Conservation (phyloP, 2,329 filamentous ascomycete genomes). For the Aspergillus chevalieri region DNA sequence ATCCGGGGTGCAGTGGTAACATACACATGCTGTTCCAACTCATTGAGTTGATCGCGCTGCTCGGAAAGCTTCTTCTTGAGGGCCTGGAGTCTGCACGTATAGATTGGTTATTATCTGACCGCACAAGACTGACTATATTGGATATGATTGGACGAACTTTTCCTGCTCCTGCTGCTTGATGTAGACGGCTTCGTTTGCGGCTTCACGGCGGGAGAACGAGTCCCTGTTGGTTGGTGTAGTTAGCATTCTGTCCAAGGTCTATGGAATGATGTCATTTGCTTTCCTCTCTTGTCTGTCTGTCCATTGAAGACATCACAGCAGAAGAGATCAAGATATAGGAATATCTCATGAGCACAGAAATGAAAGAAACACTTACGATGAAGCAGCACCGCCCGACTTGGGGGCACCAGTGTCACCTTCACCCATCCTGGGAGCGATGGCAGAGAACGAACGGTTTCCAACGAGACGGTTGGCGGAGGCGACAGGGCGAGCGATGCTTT, state of each 20-base stretch:
- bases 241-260: slow-evolving; percentile 6
- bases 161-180: slow-evolving; percentile 83
- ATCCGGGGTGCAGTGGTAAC: slow-evolving; percentile 20
- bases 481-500: slow-evolving; percentile 52
- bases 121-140: background rate
- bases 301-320: too few relatives aligned
- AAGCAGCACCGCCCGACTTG: slow-evolving; percentile 28
- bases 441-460: slow-evolving; percentile 55
- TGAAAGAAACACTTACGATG: slow-evolving; percentile 28
- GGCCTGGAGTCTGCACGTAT: slow-evolving; percentile 52
- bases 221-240: slow-evolving; percentile 53
- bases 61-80: slow-evolving; percentile 64
- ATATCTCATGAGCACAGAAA: background rate
- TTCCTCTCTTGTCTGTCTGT: background rate
- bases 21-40: slow-evolving; percentile 82
- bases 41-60: slow-evolving; percentile 76
- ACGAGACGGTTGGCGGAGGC: slow-evolving; percentile 49
- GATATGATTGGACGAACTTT: slow-evolving; percentile 52
- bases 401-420: slow-evolving; percentile 62
- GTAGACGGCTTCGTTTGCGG: slow-evolving; percentile 75
- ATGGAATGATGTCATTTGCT: slow-evolving; percentile 13
- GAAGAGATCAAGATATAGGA: background rate
- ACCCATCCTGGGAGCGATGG: slow-evolving; percentile 56
- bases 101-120: background rate
- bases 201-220: slow-evolving; percentile 86